A percentile compares a stretch with the other conserved stretches of the same genome.
These are phyloP conservation scores for Ogataea naganishii DNA, from an alignment of 805 yeast species.

Conservation along the genomic window DNA sequence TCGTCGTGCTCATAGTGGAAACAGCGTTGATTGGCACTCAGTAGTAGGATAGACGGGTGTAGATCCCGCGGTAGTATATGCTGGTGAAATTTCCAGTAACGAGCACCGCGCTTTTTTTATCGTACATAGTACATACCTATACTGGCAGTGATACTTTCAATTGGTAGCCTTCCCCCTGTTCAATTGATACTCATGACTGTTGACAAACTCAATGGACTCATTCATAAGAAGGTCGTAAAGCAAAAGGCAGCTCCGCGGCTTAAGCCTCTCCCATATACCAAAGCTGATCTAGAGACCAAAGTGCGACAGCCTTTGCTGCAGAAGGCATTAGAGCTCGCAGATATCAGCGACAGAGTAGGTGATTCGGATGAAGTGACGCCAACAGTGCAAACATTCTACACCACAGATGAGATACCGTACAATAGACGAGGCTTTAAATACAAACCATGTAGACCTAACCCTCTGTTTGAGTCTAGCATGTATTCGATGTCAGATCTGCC, in stretches of 20 bases:
- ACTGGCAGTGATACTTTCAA: too few relatives aligned
- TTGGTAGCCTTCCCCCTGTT: too few relatives aligned
- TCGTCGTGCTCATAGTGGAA: too few relatives aligned
- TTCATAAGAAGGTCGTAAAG: constrained; percentile 2
- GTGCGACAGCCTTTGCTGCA: constrained; percentile 12
- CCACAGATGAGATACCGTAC: constrained; percentile 70
- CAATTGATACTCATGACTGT: too few relatives aligned
- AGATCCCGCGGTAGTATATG: too few relatives aligned
- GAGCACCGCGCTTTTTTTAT: too few relatives aligned
- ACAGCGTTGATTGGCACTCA: too few relatives aligned
- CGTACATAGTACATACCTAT: too few relatives aligned
- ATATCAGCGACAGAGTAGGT: constrained; percentile 2
- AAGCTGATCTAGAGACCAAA: constrained; percentile 16
- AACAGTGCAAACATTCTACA: constrained; percentile 22
- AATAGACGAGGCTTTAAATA: constrained; percentile 79
- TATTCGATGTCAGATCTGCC: constrained; percentile 70
- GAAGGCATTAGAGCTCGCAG: constrained; percentile 6
- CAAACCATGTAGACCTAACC: constrained; percentile 67
- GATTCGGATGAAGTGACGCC: background rate
- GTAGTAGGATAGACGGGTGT: too few relatives aligned
- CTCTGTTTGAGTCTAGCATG: constrained; percentile 42
- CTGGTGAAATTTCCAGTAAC: too few relatives aligned
- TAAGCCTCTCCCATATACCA: constrained; percentile 25
- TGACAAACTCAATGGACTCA: too few relatives aligned
- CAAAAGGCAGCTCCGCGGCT: constrained; percentile 19